Conservation (phyloP, 1,139 yeast genomes). For the Yamadazyma taylorii region DNA sequence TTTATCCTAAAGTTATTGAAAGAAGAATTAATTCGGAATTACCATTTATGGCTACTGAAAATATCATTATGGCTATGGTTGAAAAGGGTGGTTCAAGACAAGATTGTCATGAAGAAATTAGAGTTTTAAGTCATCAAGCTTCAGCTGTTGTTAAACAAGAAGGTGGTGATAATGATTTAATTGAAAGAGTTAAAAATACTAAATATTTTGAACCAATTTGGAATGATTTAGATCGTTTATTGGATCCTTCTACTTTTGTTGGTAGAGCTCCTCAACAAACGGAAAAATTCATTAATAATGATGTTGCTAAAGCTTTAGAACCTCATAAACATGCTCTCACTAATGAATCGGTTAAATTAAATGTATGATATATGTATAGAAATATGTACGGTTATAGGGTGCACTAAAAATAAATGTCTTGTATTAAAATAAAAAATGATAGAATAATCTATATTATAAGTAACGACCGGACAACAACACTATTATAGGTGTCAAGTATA, state of each 20-base stretch:
- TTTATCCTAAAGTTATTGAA: conserved; percentile 96
- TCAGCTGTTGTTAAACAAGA: conserved; percentile 96
- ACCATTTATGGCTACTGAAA: conserved; percentile 99
- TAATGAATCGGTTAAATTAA: conserved; percentile 57
- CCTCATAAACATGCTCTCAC: conserved; percentile 64
- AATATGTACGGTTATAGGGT: too few species aligned
- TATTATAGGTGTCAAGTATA: too few species aligned
- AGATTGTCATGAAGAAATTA: conserved; percentile 96
- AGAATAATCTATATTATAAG: too few species aligned
- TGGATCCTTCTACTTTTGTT: conserved; percentile 91
- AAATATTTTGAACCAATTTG: conserved; percentile 89
- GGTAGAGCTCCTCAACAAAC: conserved; percentile 99
- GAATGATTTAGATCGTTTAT: conserved; percentile 72
- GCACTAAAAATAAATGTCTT: too few species aligned
- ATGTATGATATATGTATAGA: conserved; percentile 28
- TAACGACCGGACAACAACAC: too few species aligned
- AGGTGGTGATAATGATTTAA: conserved; percentile 98
- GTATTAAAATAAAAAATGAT: too few species aligned
- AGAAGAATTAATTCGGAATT: conserved; percentile 92
- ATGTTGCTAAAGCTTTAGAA: conserved; percentile 79
- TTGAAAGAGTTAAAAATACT: conserved; percentile 80
- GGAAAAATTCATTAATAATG: conserved; percentile 82
- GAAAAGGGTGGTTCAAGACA: conserved; percentile 97
- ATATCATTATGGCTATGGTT: conserved; percentile 99
- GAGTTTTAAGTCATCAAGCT: conserved; percentile 96